Evolutionary conservation across 257 asterid genomes (phyloP).

Genomic region (Agastache rugosa): DNA sequence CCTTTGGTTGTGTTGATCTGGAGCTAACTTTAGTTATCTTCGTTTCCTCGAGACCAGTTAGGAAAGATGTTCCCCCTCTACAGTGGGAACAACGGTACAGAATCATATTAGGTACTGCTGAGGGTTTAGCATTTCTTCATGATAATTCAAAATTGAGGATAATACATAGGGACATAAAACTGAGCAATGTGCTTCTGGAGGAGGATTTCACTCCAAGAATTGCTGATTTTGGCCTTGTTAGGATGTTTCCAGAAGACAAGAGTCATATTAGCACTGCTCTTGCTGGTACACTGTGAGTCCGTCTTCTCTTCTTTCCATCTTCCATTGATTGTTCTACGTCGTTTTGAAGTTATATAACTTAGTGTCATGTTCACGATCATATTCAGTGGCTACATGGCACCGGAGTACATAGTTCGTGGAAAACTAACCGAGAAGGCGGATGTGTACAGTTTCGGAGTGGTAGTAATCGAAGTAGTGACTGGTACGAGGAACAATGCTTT

Average conservation of each 20-base stretch:
- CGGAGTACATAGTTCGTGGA: conserved; percentile 72
- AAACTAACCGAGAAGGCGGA: conserved; percentile 74
- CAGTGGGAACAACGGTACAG: conserved; percentile 62
- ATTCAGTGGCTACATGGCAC: conserved; percentile 86
- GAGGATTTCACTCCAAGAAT: conserved; percentile 61
- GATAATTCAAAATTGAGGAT: conserved; percentile 59
- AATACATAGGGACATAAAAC: conserved; percentile 73
- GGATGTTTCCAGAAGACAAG: conserved; percentile 66
- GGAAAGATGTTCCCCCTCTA: conserved; percentile 50
- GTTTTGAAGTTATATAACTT: background rate
- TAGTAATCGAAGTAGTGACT: conserved; percentile 59
- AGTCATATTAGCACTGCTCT: conserved; percentile 69
- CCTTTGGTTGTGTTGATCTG: background rate
- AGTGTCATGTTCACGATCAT: background rate
- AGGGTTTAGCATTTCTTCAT: conserved; percentile 75
- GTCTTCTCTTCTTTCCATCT: background rate
- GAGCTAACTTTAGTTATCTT: conserved; percentile 7
- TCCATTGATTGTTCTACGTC: background rate
- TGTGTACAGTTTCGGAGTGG: conserved; percentile 74
- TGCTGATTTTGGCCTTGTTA: conserved; percentile 80
- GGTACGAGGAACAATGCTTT: conserved; percentile 54
- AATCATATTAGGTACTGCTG: conserved; percentile 66
- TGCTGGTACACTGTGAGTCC: conserved; percentile 78
- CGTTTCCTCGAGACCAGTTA: conserved; percentile 40
- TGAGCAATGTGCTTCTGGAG: conserved; percentile 67